A percentile compares a stretch with the other conserved stretches of the same genome.
Evolutionary conservation across 2,329 filamentous ascomycete genomes (phyloP).

Genomic region (Fusarium foetens): DNA sequence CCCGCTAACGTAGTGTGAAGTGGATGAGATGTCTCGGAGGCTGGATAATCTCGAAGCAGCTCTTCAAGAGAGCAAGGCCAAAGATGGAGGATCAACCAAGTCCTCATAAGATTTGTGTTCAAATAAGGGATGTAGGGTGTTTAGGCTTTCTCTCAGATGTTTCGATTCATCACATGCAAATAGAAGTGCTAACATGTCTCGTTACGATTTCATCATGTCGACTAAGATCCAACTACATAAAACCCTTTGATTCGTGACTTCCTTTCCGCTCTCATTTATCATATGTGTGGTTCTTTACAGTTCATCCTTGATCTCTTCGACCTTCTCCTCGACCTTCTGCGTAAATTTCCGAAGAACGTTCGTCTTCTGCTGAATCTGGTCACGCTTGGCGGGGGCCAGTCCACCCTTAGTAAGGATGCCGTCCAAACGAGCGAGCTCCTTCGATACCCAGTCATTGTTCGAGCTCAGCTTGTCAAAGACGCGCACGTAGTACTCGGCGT

Average conservation of each 20-base stretch:
- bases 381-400: slow-evolving; percentile 84
- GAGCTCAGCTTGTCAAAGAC: slow-evolving; percentile 86
- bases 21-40: slow-evolving; percentile 93
- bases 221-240: slow-evolving; percentile 37
- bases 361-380: slow-evolving; percentile 85
- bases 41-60: slow-evolving; percentile 85
- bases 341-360: slow-evolving; percentile 88
- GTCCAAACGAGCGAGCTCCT: slow-evolving; percentile 85
- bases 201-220: slow-evolving; percentile 31
- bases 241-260: slow-evolving; percentile 21
- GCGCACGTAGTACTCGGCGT: slow-evolving; percentile 92
- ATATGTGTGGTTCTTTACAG: slow-evolving; percentile 46
- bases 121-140: slow-evolving; percentile 17
- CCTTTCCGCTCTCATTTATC: slow-evolving; percentile 16
- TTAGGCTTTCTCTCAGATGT: slow-evolving; percentile 25
- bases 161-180: slow-evolving; percentile 17
- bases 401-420: slow-evolving; percentile 87
- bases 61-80: slow-evolving; percentile 67
- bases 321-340: slow-evolving; percentile 65
- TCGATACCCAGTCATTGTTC: slow-evolving; percentile 81
- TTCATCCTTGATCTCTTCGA: slow-evolving; percentile 67
- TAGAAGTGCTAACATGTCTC: slow-evolving; percentile 17
- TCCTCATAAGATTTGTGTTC: slow-evolving; percentile 26
- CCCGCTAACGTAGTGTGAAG: slow-evolving; percentile 57
- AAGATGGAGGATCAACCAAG: slow-evolving; percentile 53